These are phyloP conservation scores for Xylaria arbuscula DNA, from an alignment of 2,329 filamentous ascomycete species.

Conservation along the genomic window DNA sequence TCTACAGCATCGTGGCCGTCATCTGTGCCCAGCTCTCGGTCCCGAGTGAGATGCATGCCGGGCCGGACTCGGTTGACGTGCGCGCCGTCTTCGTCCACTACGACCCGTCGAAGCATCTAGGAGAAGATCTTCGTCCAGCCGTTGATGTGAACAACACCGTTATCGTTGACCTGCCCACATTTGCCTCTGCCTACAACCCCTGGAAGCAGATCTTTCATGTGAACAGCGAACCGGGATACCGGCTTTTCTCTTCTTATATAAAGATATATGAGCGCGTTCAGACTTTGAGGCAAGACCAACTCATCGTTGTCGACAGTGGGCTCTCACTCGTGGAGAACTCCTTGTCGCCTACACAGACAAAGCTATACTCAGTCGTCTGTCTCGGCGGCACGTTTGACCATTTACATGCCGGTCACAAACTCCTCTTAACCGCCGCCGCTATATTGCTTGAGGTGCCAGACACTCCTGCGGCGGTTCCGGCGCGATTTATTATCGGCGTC, in stretches of 20 bases:
- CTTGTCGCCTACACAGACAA: constrained; percentile 40
- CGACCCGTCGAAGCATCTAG: constrained; percentile 51
- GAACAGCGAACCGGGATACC: constrained; percentile 72
- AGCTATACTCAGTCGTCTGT: constrained; percentile 71
- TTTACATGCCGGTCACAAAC: constrained; percentile 92
- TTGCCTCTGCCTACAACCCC: constrained; percentile 64
- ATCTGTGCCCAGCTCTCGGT: constrained; percentile 72
- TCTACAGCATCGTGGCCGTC: constrained; percentile 82
- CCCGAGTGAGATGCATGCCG: constrained; percentile 68
- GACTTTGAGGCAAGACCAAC: constrained; percentile 61
- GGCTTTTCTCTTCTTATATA: constrained; percentile 64
- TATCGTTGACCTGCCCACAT: constrained; percentile 62
- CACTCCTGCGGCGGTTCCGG: constrained; percentile 54
- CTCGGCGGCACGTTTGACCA: constrained; percentile 97
- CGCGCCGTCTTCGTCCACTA: constrained; percentile 80
- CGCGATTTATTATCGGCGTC: constrained; percentile 82
- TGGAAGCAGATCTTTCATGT: constrained; percentile 76
- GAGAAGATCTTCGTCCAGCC: constrained; percentile 50
- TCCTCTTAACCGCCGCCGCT: constrained; percentile 89
- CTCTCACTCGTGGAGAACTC: constrained; percentile 57
- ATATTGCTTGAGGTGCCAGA: constrained; percentile 71
- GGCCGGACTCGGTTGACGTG: constrained; percentile 77
- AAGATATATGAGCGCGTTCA: constrained; percentile 60
- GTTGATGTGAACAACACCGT: constrained; percentile 59
- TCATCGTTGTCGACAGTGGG: constrained; percentile 64